Base-by-base conservation (phyloP, 2,329 filamentous ascomycete genomes). In the Acrocalymma vagum region DNA sequence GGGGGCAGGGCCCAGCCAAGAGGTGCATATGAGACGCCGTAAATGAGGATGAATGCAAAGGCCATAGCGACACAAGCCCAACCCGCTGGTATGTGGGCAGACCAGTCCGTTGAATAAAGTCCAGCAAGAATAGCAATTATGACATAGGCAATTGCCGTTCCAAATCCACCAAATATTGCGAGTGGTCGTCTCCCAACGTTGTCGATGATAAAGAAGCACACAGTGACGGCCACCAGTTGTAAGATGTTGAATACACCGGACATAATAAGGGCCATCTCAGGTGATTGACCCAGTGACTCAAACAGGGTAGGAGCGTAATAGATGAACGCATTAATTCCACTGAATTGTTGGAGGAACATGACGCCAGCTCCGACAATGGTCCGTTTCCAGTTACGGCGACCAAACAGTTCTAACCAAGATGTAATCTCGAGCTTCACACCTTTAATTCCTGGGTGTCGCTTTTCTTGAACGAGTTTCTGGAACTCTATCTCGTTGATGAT, bases 291-390 rank as follows among this genome's bases (percentile, higher is more conserved):
- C 18, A 44, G 23, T 5, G 23, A 26, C 7, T 22, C 17, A 17
- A 44, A 85, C 0, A 85, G 71, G 0, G 78, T 60, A 0, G 82
- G 82, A 0, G 83, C 82, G 37, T 85, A 85, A 81, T 82, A 13
- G 80, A 78, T 73, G 3, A 75, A 56, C 0, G 70, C 72, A 21
- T 73, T 72, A 37, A 72, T 65, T 11, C 53, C 55, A 13, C 50
- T 49, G 22, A 73, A 71, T 40, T 73, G 69, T 42, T 70, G 60
- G 45, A 71, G 70, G 43, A 73, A 70, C 16, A 52, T 50, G 8
- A 69, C 48, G 1, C 59, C 62, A 10, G 62, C 34, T 2, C 50
- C 65, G 23, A 72, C 65, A 5, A 43, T 38, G 0, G 64, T 70
- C 42, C 72, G 59, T 55, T 69, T 59, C 44, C 67, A 63, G 34